phyloP scores from a whole-genome alignment of 1,284 basidiomycete genomes.

The Papiliotrema terrestris region DNA sequence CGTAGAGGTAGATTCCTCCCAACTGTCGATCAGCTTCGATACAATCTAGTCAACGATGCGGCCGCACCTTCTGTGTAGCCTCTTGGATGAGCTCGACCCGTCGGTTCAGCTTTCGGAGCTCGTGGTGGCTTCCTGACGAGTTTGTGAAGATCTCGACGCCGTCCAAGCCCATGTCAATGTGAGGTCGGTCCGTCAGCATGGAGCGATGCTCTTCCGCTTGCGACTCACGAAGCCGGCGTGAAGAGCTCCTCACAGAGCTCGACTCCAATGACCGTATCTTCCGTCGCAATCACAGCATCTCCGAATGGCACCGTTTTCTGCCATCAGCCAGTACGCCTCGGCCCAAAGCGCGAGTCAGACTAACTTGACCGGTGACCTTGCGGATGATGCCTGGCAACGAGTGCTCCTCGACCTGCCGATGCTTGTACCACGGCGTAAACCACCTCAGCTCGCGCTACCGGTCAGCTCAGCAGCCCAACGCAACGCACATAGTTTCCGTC shows the following conservation, averaged over 20 bases:
- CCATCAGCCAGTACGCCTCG: not conserved
- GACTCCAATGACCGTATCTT: constrained; percentile 93
- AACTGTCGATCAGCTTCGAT: constrained; percentile 56
- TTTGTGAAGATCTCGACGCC: constrained; percentile 99
- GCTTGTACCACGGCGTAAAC: constrained; percentile 93
- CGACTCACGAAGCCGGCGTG: constrained; percentile 77
- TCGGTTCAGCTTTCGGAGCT: constrained; percentile 86
- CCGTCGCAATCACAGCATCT: constrained; percentile 85
- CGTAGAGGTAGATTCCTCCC: constrained; percentile 94
- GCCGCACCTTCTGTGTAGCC: constrained; percentile 80
- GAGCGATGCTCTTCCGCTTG: not conserved
- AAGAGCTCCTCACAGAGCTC: constrained; percentile 98
- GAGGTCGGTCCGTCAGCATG: constrained; percentile 61
- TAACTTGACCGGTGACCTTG: constrained; percentile 80
- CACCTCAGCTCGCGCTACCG: constrained; percentile 79
- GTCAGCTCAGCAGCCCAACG: not conserved
- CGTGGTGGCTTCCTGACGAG: constrained; percentile 95
- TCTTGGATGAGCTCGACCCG: constrained; percentile 95
- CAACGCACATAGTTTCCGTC: constrained; percentile 79
- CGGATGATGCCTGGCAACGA: constrained; percentile 83
- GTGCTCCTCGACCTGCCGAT: constrained; percentile 81
- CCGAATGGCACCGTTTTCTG: constrained; percentile 88
- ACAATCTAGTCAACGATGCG: not conserved
- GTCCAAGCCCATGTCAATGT: constrained; percentile 93
- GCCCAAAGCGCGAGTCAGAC: constrained; percentile 4